Percentiles rank a stretch among this genome's conserved stretches.
Conservation (phyloP, 176 grass and related monocot species). For the Coix lacrymajobi region DNA sequence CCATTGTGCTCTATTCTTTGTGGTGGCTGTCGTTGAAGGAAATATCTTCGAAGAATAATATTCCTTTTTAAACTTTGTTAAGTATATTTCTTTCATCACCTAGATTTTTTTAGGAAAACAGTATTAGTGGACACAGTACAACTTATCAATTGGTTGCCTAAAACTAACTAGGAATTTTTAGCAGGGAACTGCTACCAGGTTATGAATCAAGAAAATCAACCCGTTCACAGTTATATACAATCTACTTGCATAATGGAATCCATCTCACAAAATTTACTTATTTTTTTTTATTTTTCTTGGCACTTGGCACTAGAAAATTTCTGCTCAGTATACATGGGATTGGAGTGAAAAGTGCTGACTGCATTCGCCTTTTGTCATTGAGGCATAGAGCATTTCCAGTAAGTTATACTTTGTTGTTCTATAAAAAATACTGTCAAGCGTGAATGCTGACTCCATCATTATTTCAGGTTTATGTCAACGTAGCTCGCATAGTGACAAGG, state of each 20-base stretch:
- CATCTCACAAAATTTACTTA: constrained; percentile 6
- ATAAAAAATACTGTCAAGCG: background rate
- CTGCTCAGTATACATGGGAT: constrained; percentile 42
- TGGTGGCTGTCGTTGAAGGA: background rate
- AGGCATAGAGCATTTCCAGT: constrained; percentile 55
- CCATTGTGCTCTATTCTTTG: background rate
- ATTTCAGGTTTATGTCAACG: constrained; percentile 50
- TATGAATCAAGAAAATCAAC: constrained; percentile 18
- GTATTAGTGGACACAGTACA: background rate
- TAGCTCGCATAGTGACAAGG: constrained; percentile 55
- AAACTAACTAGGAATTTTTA: background rate
- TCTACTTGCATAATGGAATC: constrained; percentile 11
- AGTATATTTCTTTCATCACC: background rate
- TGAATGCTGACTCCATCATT: background rate
- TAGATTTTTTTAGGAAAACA: background rate
- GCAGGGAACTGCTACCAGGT: background rate
- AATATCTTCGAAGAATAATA: background rate
- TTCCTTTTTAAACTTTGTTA: background rate
- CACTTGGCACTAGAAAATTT: constrained; percentile 32
- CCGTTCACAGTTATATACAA: background rate
- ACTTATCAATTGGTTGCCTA: constrained; percentile 7
- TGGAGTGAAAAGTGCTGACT: constrained; percentile 54
- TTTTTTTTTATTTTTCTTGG: constrained; percentile 10
- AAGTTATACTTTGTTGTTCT: constrained; percentile 19
- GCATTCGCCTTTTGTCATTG: constrained; percentile 44